A percentile compares a stretch with the other conserved stretches of the same genome.
Evolutionary conservation across 2,329 filamentous ascomycete genomes (phyloP).

Genomic region (Dryadomyces sulphureus): DNA sequence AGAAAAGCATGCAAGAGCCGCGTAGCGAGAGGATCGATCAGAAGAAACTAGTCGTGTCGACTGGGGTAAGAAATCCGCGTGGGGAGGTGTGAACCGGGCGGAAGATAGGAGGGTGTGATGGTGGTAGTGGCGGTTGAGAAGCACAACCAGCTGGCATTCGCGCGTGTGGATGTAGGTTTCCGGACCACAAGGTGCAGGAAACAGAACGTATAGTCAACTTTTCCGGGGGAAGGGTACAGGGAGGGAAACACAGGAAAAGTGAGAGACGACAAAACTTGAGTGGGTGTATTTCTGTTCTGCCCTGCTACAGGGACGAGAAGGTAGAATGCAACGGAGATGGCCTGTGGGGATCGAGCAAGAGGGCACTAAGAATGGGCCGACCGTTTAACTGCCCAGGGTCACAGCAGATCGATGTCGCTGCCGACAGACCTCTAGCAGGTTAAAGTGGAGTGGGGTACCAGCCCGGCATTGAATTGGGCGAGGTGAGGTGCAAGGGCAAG

Average conservation of each 20-base stretch:
- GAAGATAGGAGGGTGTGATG: no score
- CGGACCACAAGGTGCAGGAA: neutral
- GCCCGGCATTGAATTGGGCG: constrained; percentile 6
- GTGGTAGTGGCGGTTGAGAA: no score
- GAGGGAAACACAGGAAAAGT: neutral
- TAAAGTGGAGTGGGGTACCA: constrained; percentile 6
- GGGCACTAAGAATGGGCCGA: constrained; percentile 1
- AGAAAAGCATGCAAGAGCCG: neutral
- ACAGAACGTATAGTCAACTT: neutral
- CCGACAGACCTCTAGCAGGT: constrained; percentile 7
- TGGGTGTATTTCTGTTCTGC: neutral
- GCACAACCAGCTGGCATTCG: neutral
- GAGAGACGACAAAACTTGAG: neutral
- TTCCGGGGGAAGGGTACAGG: neutral
- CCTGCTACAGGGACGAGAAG: constrained; percentile 1
- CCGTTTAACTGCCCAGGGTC: constrained; percentile 4
- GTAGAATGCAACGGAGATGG: constrained; percentile 1
- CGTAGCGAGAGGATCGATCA: constrained; percentile 1
- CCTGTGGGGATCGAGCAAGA: constrained; percentile 3
- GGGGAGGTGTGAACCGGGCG: neutral
- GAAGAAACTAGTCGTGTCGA: constrained; percentile 1
- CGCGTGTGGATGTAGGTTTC: constrained; percentile 1
- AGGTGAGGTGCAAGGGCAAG: neutral
- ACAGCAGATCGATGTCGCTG: constrained; percentile 10
- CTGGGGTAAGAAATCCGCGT: constrained; percentile 2